Evolutionary conservation across 176 grass and related monocot genomes (phyloP).

Genomic region (Secale cereale): DNA sequence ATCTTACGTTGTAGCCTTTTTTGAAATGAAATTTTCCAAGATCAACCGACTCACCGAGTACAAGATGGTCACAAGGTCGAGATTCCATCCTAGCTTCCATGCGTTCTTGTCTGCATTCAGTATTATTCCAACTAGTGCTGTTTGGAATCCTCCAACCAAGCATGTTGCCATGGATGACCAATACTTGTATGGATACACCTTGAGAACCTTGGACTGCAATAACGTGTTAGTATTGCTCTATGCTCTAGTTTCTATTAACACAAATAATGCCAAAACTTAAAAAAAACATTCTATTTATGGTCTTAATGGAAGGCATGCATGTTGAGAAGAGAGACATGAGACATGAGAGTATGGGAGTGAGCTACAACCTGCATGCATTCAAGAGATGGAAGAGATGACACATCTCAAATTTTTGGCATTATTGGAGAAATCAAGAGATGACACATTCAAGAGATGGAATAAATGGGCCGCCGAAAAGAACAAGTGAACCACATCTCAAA

Average conservation of each 20-base stretch:
- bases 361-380: too few species aligned
- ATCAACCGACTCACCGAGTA: slow-evolving; percentile 40
- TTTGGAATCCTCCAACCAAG: slow-evolving; percentile 51
- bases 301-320: too few species aligned
- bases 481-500: too few species aligned
- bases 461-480: too few species aligned
- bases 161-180: slow-evolving; percentile 61
- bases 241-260: not conserved
- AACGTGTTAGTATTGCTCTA: not conserved
- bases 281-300: not conserved
- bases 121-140: slow-evolving; percentile 37
- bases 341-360: too few species aligned
- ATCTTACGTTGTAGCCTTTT: not conserved
- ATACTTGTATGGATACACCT: slow-evolving; percentile 65
- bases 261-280: not conserved
- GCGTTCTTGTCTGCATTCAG: slow-evolving; percentile 34
- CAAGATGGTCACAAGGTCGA: slow-evolving; percentile 39
- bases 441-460: too few species aligned
- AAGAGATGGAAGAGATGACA: too few species aligned
- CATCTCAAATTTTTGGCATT: too few species aligned
- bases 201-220: slow-evolving; percentile 44
- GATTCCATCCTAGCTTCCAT: slow-evolving; percentile 57
- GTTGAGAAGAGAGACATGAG: too few species aligned
- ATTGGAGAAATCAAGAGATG: too few species aligned
- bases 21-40: not conserved